phyloP scores from a whole-genome alignment of 768 basidiomycete genomes.

The Suillus variegatus region DNA sequence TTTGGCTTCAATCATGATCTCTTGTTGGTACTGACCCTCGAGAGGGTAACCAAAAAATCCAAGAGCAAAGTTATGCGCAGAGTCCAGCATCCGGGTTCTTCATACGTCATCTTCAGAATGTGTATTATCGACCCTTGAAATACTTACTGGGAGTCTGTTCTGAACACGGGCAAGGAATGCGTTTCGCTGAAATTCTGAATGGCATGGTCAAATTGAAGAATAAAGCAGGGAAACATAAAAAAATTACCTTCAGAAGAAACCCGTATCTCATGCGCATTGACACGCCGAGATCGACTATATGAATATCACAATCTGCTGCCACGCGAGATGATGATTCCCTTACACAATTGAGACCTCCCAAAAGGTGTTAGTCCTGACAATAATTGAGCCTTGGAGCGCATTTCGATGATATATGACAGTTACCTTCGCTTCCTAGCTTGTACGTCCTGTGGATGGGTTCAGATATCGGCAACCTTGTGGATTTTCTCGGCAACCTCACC shows the following conservation, averaged over 20 bases:
- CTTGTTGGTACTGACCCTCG: conserved; percentile 45
- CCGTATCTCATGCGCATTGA: conserved; percentile 45
- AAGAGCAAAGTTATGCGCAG: conserved; percentile 52
- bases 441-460: conserved; percentile 57
- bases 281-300: conserved; percentile 41
- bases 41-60: conserved; percentile 53
- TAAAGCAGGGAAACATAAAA: conserved; percentile 10
- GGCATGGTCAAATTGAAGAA: conserved; percentile 24
- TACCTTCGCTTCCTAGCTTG: conserved; percentile 81
- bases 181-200: conserved; percentile 39
- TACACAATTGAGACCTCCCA: conserved; percentile 79
- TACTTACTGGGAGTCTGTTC: conserved; percentile 50
- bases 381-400: conserved; percentile 13
- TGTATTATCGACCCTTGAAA: neutral
- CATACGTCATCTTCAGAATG: neutral
- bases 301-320: neutral
- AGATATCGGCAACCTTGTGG: neutral
- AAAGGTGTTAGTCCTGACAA: conserved; percentile 73
- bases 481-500: conserved; percentile 43
- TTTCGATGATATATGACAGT: conserved; percentile 8
- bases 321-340: conserved; percentile 21
- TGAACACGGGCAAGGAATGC: conserved; percentile 48
- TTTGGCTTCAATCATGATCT: conserved; percentile 40
- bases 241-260: conserved; percentile 37
- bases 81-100: conserved; percentile 52